Base-by-base conservation (phyloP, 2,329 filamentous ascomycete species). In the Fusarium siculi region DNA sequence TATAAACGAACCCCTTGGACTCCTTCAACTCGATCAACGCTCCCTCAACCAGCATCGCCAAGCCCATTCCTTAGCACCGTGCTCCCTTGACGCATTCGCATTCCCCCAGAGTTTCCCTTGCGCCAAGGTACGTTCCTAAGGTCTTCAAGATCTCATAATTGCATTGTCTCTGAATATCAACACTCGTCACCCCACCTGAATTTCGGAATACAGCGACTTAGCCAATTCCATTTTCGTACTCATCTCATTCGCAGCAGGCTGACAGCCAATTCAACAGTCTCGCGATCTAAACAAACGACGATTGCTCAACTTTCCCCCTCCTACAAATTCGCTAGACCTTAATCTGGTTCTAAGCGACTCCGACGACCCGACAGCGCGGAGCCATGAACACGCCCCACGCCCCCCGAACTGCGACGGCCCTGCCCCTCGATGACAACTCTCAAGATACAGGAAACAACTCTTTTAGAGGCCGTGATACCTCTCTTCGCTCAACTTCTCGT, bases 301-400 rank as follows among this genome's bases (percentile, higher is more conserved):
- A 47, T 56, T 58, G 54, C 55, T 72, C 57, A 53, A 57, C 49
- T 53, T n/a, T 11, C 36, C 49, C 42, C 66, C 52, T 53, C 37
- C 56, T 49, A 57, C n/a, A 37, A 44, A 49, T 59, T 61, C 60
- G 64, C 67, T 76, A 65, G 66, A 55, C 46, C 58, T 69, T 66
- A 50, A 61, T 34, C 56, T 72, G 73, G 73, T 68, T 66, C 72
- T 52, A 75, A 76, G 63, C 59, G 57, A 69, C 56, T 42, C 69
- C 74, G 67, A 77, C 66, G 64, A 67, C 74, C 62, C 66, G 68
- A 61, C 65, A 70, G 50, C 65, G 59, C 71, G 73, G 73, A 77
- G 75, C 74, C 77, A 81, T 81, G 80, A 80, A 74, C 73, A 78
- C 63, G 72, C 73, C 79, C 74, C 75, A 78, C 63, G 59, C 67